A percentile compares a stretch with the other conserved stretches of the same genome.
These are phyloP conservation scores for Lathyrus sativus DNA, from an alignment of 306 rosid genomes.

Conservation along the genomic window DNA sequence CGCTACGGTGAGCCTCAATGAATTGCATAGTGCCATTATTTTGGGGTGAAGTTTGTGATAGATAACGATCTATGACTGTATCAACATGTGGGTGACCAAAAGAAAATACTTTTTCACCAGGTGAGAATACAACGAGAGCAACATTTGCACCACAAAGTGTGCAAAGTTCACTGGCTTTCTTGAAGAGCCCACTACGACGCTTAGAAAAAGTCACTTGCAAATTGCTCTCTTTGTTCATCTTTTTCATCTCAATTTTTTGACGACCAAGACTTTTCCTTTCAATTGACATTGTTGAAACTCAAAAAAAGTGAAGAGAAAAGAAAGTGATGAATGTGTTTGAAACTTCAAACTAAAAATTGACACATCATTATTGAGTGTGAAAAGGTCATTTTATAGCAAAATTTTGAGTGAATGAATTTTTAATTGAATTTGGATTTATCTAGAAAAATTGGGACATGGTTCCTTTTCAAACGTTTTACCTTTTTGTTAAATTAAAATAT, in stretches of 20 bases:
- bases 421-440: too few relatives aligned
- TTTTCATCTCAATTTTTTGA: slow-evolving; percentile 45
- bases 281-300: not conserved
- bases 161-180: slow-evolving; percentile 46
- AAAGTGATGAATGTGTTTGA: too few relatives aligned
- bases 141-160: slow-evolving; percentile 38
- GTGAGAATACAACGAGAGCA: slow-evolving; percentile 45
- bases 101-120: slow-evolving; percentile 38
- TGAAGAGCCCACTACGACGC: slow-evolving; percentile 47
- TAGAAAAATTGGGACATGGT: too few relatives aligned
- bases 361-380: too few relatives aligned
- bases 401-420: too few relatives aligned
- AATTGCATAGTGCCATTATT: slow-evolving; percentile 1
- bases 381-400: too few relatives aligned
- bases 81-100: slow-evolving; percentile 47
- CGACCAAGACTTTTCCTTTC: slow-evolving; percentile 31
- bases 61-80: slow-evolving; percentile 13
- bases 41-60: not conserved
- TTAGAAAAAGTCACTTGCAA: slow-evolving; percentile 48
- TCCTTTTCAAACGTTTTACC: too few relatives aligned
- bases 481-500: too few relatives aligned
- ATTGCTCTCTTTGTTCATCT: slow-evolving; percentile 44
- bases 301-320: too few relatives aligned
- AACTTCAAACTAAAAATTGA: too few relatives aligned
- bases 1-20: slow-evolving; percentile 39